Base-by-base conservation (phyloP, 768 basidiomycete genomes). In the Termitomyces sp. region DNA sequence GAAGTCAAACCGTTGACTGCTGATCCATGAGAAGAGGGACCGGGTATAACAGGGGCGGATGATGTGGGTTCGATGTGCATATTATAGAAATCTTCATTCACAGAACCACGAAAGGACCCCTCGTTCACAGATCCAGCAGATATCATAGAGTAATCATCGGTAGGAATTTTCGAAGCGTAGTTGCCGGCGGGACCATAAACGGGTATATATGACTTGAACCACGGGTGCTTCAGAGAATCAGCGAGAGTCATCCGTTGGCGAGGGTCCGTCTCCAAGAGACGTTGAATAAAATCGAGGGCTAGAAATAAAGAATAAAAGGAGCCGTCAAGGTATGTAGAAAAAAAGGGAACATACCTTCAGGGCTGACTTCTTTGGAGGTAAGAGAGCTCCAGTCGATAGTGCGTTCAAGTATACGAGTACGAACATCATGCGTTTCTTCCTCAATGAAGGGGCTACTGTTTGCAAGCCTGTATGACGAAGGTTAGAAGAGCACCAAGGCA, bases 361-460 rank as follows among this genome's bases (percentile, higher is more conserved):
- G 55, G 35, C 76, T 81, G 22, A 85, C 66, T 16, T 68, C 63
- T 10, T 68, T 46, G 0, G 66, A 57, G 0, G 65, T 54, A 15
- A 94, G 76, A 16, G 69, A 61, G 1, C 62, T 56, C 84, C 88
- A 89, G 54, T 93, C 86, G 36, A 92, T 79, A 3, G 52, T 67
- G 3, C 89, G 83, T 20, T 71, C 70, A 3, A 73, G 65, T 47
- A 91, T 85, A 6, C 87, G 81, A 44, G 79, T 72, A 45, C 82
- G 81, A 38, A 94, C 74, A 50, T 85, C 83, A 2, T 73, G 73
- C 36, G 70, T 71, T n/a, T 83, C 83, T 33, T 91, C 83, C 58
- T 94, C 91, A 33, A 88, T 75, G 71, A 98, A 96, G 0, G 94
- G 93, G 32, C 78, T 83, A 0, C 83, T 64, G 65, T 89, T 87